Base-by-base conservation (phyloP, 1,284 basidiomycete genomes). In the Puccinia triticina region DNA sequence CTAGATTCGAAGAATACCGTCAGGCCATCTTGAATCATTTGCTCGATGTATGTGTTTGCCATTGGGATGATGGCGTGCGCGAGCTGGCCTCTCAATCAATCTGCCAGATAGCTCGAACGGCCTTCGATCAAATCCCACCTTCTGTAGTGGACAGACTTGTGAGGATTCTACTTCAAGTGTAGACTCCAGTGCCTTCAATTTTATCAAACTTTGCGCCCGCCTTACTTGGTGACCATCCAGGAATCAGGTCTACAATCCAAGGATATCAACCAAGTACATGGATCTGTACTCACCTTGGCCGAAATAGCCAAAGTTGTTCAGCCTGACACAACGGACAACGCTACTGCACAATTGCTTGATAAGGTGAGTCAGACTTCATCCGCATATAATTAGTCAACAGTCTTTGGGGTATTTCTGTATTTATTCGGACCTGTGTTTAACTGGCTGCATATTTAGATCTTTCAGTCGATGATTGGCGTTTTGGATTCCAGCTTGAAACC, bases 11-110 rank as follows among this genome's bases (percentile, higher is more conserved):
- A n/a, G 88, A 93, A 85, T 99, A 98, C 87, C 90, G 92, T 34
- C 84, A 87, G 0, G 89, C 89, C 78, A 89, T 98, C 82, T 87
- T 96, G 67, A 89, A 92, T 77, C 94, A 97, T 86, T 87, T 98
- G 50, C 87, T 94, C 57, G 88, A 90, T 83, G 91, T 92, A 57
- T 93, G 93, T 0, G 86, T 97, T 71, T 89, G 92, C 57, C 96
- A 99, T 87, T 98, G 96, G 96, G 96, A 98, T 86, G 87, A 89
- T 0, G 87, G 90, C 8, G 93, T 99, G 90, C 90, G 96, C 80
- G 89, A 90, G 72, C 88, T 95, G 8, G 94, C 92, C n/a, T 92
- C 95, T 1, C 89, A 92, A 84, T 92, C 94, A 2, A 88, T 97
- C 55, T 69, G 89, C 91, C 64, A 88, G 88, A 23, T 90, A 97